Evolutionary conservation across 192 early-diverging fungal genomes (phyloP).

Genomic region (Rhizophagus prolifer): DNA sequence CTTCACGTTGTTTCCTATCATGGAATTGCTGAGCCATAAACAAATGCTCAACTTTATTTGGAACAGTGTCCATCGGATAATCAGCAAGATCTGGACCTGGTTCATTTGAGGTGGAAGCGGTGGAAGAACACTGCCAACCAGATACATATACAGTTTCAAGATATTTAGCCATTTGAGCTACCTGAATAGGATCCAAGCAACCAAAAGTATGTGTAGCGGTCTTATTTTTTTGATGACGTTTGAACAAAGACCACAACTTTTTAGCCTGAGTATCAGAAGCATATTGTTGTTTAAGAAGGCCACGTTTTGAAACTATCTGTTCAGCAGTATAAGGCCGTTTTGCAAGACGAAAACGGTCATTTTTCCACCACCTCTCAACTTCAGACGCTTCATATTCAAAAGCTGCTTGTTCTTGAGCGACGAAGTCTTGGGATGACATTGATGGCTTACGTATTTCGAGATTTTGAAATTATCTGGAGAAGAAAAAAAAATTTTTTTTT

Average conservation of each 20-base stretch:
- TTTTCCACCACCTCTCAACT: slow-evolving; percentile 88
- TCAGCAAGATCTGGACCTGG: slow-evolving; percentile 89
- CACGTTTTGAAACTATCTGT: slow-evolving; percentile 86
- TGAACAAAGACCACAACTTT: slow-evolving; percentile 86
- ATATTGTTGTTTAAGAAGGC: slow-evolving; percentile 70
- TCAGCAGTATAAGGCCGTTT: slow-evolving; percentile 78
- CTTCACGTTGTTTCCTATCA: slow-evolving; percentile 94
- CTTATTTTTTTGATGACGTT: slow-evolving; percentile 71
- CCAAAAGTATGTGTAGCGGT: slow-evolving; percentile 94
- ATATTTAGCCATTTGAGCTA: slow-evolving; percentile 95
- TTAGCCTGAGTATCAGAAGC: slow-evolving; percentile 87
- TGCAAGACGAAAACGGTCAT: slow-evolving; percentile 77
- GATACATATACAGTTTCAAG: slow-evolving; percentile 67
- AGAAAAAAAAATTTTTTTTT: neutral
- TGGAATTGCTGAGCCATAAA: slow-evolving; percentile 97
- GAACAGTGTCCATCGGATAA: slow-evolving; percentile 97
- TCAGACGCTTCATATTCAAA: slow-evolving; percentile 81
- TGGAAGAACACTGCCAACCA: slow-evolving; percentile 90
- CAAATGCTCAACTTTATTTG: slow-evolving; percentile 98
- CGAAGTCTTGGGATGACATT: slow-evolving; percentile 40
- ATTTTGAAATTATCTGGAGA: neutral
- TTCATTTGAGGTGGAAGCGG: slow-evolving; percentile 63
- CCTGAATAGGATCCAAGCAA: slow-evolving; percentile 91
- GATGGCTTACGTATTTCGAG: slow-evolving; percentile 30
- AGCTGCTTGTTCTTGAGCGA: slow-evolving; percentile 63